Evolutionary conservation across 2,329 filamentous ascomycete species (phyloP).

Genomic region (Pyrenophora teres): DNA sequence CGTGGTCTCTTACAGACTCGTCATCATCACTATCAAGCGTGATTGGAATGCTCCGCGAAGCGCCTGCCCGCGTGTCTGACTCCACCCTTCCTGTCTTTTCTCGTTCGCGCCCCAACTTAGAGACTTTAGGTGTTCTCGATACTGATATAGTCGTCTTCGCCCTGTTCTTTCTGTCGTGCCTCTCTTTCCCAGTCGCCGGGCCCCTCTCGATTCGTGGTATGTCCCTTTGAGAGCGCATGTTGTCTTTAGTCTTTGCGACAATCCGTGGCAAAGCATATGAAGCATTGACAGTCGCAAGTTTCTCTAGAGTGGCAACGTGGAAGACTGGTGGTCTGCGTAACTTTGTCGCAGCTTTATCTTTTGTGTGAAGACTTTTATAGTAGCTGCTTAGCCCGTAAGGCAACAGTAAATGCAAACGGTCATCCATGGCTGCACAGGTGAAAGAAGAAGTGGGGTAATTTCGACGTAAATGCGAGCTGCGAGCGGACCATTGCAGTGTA

Average conservation of each 20-base stretch:
- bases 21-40: constrained; percentile 18
- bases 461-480: background rate
- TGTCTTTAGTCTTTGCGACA: background rate
- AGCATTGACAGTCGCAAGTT: background rate
- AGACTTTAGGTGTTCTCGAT: background rate
- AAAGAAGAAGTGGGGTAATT: background rate
- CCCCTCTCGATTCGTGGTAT: background rate
- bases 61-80: constrained; percentile 1
- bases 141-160: background rate
- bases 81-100: background rate
- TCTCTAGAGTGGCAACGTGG: background rate
- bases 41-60: constrained; percentile 11
- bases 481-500: too few species aligned
- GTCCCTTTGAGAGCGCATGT: background rate
- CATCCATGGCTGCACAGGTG: constrained; percentile 1
- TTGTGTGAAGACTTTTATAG: background rate
- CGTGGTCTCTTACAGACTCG: background rate
- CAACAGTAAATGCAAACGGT: constrained; percentile 8
- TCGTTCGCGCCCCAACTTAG: background rate
- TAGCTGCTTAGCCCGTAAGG: constrained; percentile 15
- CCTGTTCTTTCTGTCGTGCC: background rate
- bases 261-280: background rate
- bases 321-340: background rate
- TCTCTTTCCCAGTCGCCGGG: background rate
- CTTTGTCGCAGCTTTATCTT: background rate